A percentile compares a stretch with the other conserved stretches of the same genome.
Evolutionary conservation across 129 eudicot species (phyloP).

Genomic region (Flaveria robusta): DNA sequence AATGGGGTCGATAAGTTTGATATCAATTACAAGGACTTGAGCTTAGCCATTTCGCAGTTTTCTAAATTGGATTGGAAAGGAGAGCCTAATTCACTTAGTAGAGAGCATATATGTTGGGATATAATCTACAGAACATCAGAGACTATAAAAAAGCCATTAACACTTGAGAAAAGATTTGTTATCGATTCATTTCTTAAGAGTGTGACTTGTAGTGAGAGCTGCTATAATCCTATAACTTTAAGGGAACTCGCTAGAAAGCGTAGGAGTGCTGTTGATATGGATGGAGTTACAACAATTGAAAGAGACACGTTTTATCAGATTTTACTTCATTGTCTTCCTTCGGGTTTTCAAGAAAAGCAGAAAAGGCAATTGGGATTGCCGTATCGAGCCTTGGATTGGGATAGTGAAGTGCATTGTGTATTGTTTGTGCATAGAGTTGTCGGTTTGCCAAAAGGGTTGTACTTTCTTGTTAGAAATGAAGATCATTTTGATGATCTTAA

Average conservation of each 20-base stretch:
- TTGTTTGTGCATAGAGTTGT: slow-evolving; percentile 90
- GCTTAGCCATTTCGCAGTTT: slow-evolving; percentile 45
- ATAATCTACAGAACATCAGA: slow-evolving; percentile 69
- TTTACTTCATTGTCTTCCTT: slow-evolving; percentile 81
- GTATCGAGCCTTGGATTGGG: slow-evolving; percentile 84
- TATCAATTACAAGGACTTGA: slow-evolving; percentile 53
- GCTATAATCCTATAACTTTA: slow-evolving; percentile 53
- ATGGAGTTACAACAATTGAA: slow-evolving; percentile 54
- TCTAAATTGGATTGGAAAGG: slow-evolving; percentile 79
- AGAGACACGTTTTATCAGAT: slow-evolving; percentile 77
- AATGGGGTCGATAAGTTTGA: slow-evolving; percentile 47
- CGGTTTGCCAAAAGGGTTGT: slow-evolving; percentile 80
- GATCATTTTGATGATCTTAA: slow-evolving; percentile 70
- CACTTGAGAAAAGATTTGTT: slow-evolving; percentile 33
- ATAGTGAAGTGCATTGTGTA: slow-evolving; percentile 77
- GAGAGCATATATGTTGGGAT: slow-evolving; percentile 88
- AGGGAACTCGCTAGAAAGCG: slow-evolving; percentile 80
- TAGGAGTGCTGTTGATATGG: slow-evolving; percentile 98
- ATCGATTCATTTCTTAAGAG: slow-evolving; percentile 45
- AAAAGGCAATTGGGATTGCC: slow-evolving; percentile 70
- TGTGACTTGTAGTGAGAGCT: slow-evolving; percentile 46
- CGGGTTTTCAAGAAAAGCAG: slow-evolving; percentile 57
- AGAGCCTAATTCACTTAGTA: slow-evolving; percentile 75
- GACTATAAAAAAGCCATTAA: slow-evolving; percentile 62
- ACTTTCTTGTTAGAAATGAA: slow-evolving; percentile 87